Percentiles rank a stretch among this genome's conserved stretches.
These are phyloP conservation scores for Fonsecaea nubica DNA, from an alignment of 2,329 filamentous ascomycete species.

Conservation along the genomic window DNA sequence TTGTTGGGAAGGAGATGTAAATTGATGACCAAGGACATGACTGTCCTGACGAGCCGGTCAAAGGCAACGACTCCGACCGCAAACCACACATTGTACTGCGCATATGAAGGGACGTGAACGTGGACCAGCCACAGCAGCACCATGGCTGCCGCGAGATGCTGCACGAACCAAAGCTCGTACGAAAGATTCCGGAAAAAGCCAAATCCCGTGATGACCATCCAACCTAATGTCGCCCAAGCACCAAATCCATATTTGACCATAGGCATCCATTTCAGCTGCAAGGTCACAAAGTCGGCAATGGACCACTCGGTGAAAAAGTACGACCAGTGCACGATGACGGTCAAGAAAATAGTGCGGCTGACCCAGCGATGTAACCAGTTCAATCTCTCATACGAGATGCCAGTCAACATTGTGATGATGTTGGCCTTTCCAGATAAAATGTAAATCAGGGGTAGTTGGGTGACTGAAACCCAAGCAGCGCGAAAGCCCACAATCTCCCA, in stretches of 20 bases:
- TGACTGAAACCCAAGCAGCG: constrained; percentile 60
- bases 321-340: constrained; percentile 61
- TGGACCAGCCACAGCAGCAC: constrained; percentile 56
- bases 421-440: constrained; percentile 64
- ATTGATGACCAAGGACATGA: constrained; percentile 29
- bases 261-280: constrained; percentile 56
- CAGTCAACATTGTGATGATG: constrained; percentile 57
- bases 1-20: constrained; percentile 23
- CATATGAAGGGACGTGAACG: constrained; percentile 35
- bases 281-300: constrained; percentile 57
- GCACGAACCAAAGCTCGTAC: constrained; percentile 63
- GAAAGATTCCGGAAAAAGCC: constrained; percentile 56
- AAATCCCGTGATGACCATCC: constrained; percentile 59
- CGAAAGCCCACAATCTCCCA: constrained; percentile 66
- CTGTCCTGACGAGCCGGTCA: constrained; percentile 29
- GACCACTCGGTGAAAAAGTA: constrained; percentile 62
- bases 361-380: constrained; percentile 63
- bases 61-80: constrained; percentile 34
- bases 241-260: constrained; percentile 60
- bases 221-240: constrained; percentile 59
- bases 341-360: constrained; percentile 59
- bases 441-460: constrained; percentile 62
- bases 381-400: constrained; percentile 58
- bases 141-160: constrained; percentile 59
- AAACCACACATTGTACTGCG: constrained; percentile 38